Evolutionary conservation across 139 green algal genomes (phyloP), one percentile per base, ranked within the genome.

Genomic region (Pleodorina starrii): DNA sequence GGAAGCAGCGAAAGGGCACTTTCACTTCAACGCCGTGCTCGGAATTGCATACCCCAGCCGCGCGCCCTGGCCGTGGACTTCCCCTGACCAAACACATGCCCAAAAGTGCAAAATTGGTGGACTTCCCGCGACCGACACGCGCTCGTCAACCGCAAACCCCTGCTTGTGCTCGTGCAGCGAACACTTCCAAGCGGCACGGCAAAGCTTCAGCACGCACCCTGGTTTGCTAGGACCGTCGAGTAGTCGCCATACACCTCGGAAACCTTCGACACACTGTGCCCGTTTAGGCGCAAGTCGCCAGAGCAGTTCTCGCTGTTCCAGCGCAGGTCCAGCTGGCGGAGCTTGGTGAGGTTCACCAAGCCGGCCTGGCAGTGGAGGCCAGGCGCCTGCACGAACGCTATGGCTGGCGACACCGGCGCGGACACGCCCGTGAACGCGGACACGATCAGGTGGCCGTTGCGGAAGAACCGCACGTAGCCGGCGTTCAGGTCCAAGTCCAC

Each of bases 321-420:
- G 29, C 88, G 68, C 74, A 95, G 89, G 84, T 95, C 93, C 35
- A 94, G 87, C 89, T 94, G 91, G 44, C 90, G 90, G 87, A 95
- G 90, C 89, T 95, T 95, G 46, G 93, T 95, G 50, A 95, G 88
- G 90, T 95, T 95, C 0, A 95, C 93, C 57, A 95, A 87, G 17
- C 93, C 91, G 12, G 90, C 91, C 76, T 91, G 78, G 68, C 87
- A 91, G 66, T 84, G 82, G 42, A 72, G 32, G 19, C 72, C 44
- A 10, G 68, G 36, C 21, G 91, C 90, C 84, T 94, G 91, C 36
- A 93, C 79, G 71, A 95, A 94, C 11, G 74, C 76, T 35, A 95
- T 66, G 11, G 90, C 78, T 7, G 93, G 93, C 5, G 88, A 91
- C 21, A 95, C 89, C 5, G 93, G 91, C 21, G 85, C 91, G 16